These are phyloP conservation scores for Begonia peltatifolia DNA, from an alignment of 306 rosid genomes.

Conservation along the genomic window DNA sequence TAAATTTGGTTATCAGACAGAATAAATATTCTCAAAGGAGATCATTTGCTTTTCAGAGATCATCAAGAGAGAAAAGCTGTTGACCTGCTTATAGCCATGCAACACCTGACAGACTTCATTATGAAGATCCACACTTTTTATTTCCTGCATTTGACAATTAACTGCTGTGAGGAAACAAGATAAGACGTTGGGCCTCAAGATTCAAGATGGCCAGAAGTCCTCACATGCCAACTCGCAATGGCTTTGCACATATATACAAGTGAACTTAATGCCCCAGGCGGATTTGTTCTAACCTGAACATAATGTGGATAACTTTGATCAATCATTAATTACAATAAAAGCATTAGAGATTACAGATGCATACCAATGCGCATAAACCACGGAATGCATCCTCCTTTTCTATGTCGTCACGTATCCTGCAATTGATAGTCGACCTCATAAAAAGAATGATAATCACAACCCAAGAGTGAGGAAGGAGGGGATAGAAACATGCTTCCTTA, in stretches of 20 bases:
- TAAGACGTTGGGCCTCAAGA: no score
- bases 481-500: neutral
- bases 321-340: neutral
- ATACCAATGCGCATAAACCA: conserved; percentile 95
- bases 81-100: conserved; percentile 94
- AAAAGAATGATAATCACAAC: conserved; percentile 2
- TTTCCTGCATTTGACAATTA: conserved; percentile 42
- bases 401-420: conserved; percentile 91
- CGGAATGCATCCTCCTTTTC: conserved; percentile 98
- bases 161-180: no score
- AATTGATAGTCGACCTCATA: conserved; percentile 13
- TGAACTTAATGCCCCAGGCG: conserved; percentile 81
- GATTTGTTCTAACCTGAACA: conserved; percentile 85
- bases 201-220: conserved; percentile 12
- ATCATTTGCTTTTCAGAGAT: neutral
- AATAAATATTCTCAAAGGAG: neutral
- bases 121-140: conserved; percentile 80
- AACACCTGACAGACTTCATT: conserved; percentile 87
- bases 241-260: conserved; percentile 76
- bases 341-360: conserved; percentile 10
- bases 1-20: neutral
- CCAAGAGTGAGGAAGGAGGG: neutral
- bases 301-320: conserved; percentile 4
- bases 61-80: conserved; percentile 8
- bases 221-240: conserved; percentile 99